Conservation (phyloP, 306 rosid species). For the Fragaria ananassa region DNA sequence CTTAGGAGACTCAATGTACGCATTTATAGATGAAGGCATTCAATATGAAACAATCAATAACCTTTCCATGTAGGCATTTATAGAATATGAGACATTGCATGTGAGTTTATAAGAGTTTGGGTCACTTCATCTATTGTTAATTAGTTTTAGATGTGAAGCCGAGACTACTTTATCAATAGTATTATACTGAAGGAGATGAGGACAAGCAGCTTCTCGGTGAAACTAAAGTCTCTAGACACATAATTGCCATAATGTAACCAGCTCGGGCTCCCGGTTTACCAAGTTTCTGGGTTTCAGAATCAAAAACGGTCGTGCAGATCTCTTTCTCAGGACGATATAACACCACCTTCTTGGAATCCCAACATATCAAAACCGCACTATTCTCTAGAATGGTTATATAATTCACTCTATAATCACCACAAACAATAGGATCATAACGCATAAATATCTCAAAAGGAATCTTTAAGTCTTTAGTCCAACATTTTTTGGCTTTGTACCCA, state of each 20-base stretch:
- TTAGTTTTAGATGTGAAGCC: too few relatives aligned
- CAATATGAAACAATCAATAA: too few relatives aligned
- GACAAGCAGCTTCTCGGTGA: not conserved
- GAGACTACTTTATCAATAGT: too few relatives aligned
- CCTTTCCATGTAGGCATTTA: too few relatives aligned
- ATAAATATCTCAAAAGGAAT: not conserved
- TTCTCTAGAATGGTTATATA: not conserved
- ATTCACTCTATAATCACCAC: too few relatives aligned
- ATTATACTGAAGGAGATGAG: not conserved
- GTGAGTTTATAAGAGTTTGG: too few relatives aligned
- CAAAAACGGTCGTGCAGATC: not conserved
- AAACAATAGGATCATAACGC: not conserved
- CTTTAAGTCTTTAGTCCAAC: not conserved
- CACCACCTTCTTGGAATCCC: not conserved
- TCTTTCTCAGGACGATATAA: not conserved
- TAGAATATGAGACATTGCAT: too few relatives aligned
- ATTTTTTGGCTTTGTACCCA: not conserved
- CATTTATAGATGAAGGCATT: conserved; percentile 5
- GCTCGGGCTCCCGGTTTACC: too few relatives aligned
- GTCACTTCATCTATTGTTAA: too few relatives aligned
- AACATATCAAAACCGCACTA: not conserved
- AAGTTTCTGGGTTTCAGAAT: not conserved
- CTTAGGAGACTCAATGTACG: conserved; percentile 52
- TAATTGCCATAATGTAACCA: too few relatives aligned
- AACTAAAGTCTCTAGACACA: not conserved